These are phyloP conservation scores for Phylloporus sp. DNA, from an alignment of 768 basidiomycete genomes.

Conservation along the genomic window DNA sequence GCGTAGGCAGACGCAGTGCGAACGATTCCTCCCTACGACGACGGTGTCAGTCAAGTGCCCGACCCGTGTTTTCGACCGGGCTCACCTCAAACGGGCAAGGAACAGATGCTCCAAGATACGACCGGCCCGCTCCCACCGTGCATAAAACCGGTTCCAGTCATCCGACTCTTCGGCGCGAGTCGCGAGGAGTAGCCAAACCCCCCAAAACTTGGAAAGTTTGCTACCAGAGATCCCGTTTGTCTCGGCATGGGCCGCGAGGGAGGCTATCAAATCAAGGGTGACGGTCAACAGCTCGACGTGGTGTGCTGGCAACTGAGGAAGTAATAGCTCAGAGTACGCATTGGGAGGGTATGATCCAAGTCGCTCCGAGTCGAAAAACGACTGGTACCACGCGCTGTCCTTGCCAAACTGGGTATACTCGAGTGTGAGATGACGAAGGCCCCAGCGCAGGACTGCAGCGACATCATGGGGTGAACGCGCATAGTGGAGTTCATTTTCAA, in stretches of 20 bases:
- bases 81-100: constrained; percentile 64
- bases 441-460: constrained; percentile 80
- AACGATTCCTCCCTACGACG: constrained; percentile 53
- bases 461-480: constrained; percentile 72
- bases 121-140: constrained; percentile 70
- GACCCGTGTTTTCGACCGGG: constrained; percentile 5
- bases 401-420: constrained; percentile 59
- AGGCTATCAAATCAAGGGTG: constrained; percentile 60
- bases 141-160: constrained; percentile 64
- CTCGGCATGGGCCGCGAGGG: constrained; percentile 69
- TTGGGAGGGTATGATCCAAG: constrained; percentile 54
- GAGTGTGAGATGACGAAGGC: constrained; percentile 66
- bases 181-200: constrained; percentile 64
- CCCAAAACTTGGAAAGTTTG: constrained; percentile 69
- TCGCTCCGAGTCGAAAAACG: constrained; percentile 60
- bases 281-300: constrained; percentile 58
- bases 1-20: constrained; percentile 56
- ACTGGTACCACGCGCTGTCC: constrained; percentile 58
- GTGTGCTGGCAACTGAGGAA: constrained; percentile 54
- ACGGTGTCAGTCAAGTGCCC: constrained; percentile 3
- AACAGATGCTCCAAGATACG: constrained; percentile 75
- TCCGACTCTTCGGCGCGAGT: constrained; percentile 47
- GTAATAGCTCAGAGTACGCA: constrained; percentile 59
- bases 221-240: constrained; percentile 72
- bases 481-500: constrained; percentile 62